Evolutionary conservation across 2,329 filamentous ascomycete genomes (phyloP), one percentile per base, ranked within the genome.

Genomic region (Sporothrix variecibatus): DNA sequence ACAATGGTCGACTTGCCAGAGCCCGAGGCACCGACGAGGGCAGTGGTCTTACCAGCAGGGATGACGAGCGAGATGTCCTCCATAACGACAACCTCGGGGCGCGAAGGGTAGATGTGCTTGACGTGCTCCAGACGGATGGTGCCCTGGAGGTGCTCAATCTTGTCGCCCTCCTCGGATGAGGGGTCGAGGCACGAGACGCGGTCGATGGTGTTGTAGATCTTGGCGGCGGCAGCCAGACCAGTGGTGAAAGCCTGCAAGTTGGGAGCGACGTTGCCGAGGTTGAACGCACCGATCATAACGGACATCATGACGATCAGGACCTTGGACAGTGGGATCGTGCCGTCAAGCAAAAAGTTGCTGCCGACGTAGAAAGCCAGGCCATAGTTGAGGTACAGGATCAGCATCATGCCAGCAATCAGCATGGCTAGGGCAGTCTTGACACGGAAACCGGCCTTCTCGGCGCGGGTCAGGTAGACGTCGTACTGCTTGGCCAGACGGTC

Each of bases 1-100:
- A 98, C 92, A 76, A 98, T 95, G 0, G 96, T 98, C 79, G 92
- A 95, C 84, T 98, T 99, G 67, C 96, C 96, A 53, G 93, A 97
- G 12, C 95, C 96, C 12, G 95, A 98, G 0, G 95, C 94, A 74
- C 96, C 96, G 6, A 99, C 96, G 8, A 99, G 85, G 1, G 96
- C 96, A 2, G 95, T 97, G 23, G 93, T 94, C 84, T 97, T 97
- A 26, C 95, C 95, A 2, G 95, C 93, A 1, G 94, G 94, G 51
- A 98, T 92, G 0, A 87, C 82, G 1, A 99, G 88, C 73, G 86
- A 93, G 73, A 98, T 93, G 76, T 92, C 90, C 58, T 96, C 86
- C 91, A 98, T 95, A 53, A 98, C 93, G 1, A 91, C 89, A 3
- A 97, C 94, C 79, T 98, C 95, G 0, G 95, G 94, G 15, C 96